These are phyloP conservation scores for Trametes meyenii DNA, from an alignment of 768 basidiomycete species.

Conservation along the genomic window DNA sequence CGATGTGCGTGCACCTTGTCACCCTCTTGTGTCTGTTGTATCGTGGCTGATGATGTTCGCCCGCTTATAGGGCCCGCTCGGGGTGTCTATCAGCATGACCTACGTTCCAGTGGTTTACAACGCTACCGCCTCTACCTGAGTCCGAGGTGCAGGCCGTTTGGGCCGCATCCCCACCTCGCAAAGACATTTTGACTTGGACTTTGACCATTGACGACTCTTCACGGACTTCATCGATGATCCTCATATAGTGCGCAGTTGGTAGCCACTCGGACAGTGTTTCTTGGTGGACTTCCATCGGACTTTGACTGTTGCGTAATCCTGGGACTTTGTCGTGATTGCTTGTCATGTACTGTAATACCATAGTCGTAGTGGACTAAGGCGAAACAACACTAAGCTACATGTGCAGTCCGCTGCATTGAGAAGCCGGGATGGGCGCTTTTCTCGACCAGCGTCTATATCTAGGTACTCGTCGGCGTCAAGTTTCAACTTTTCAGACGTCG, in stretches of 20 bases:
- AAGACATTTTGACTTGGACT: background rate
- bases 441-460: no score
- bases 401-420: no score
- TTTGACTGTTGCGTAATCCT: background rate
- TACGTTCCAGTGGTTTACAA: conserved; percentile 31
- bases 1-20: background rate
- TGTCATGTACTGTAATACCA: no score
- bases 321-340: background rate
- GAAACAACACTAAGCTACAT: no score
- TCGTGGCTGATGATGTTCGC: background rate
- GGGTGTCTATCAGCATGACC: conserved; percentile 26
- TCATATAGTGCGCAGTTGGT: background rate
- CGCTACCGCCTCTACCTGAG: conserved; percentile 23
- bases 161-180: background rate
- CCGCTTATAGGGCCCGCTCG: conserved; percentile 26
- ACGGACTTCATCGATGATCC: background rate
- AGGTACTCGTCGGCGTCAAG: no score
- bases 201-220: no score
- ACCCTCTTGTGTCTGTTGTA: background rate
- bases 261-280: background rate
- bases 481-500: no score
- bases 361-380: no score
- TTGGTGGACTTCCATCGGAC: background rate
- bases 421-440: no score
- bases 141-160: background rate